Evolutionary conservation across 768 basidiomycete genomes (phyloP).

Genomic region (Naganishia randhawae): DNA sequence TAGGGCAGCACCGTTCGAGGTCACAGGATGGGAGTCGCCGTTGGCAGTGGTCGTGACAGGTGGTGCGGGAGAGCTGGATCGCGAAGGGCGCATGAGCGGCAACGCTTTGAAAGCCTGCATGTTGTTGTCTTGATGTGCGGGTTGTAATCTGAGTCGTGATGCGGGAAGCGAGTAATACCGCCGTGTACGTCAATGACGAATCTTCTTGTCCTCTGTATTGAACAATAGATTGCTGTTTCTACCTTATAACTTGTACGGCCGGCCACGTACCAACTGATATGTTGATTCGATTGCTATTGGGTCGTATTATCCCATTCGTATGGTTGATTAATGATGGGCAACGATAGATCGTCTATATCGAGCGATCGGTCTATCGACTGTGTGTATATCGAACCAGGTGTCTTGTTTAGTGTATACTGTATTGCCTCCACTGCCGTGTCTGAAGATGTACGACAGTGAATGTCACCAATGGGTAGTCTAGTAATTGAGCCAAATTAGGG

Average conservation of each 20-base stretch:
- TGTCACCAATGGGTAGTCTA: not conserved
- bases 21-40: slow-evolving; percentile 28
- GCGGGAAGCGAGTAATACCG: not conserved
- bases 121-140: not conserved
- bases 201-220: not conserved
- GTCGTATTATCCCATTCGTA: slow-evolving; percentile 28
- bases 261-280: not conserved
- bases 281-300: not conserved
- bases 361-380: not conserved
- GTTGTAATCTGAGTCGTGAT: not conserved
- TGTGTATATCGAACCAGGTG: slow-evolving; percentile 13
- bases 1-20: slow-evolving; percentile 28
- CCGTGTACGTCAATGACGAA: not conserved
- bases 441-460: slow-evolving; percentile 10
- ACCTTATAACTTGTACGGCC: not conserved
- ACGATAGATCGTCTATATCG: not conserved
- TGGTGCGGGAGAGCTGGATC: slow-evolving; percentile 47
- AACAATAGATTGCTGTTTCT: not conserved
- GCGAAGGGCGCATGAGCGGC: slow-evolving; percentile 49
- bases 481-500: slow-evolving; percentile 45
- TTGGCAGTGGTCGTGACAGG: slow-evolving; percentile 37
- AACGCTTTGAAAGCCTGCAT: slow-evolving; percentile 50
- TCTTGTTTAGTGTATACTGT: slow-evolving; percentile 27
- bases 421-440: not conserved
- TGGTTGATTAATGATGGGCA: not conserved